Percentiles rank a stretch among this genome's conserved stretches.
phyloP scores from a whole-genome alignment of 2,329 filamentous ascomycete genomes.

The Arthrobotrys sphaeroides region DNA sequence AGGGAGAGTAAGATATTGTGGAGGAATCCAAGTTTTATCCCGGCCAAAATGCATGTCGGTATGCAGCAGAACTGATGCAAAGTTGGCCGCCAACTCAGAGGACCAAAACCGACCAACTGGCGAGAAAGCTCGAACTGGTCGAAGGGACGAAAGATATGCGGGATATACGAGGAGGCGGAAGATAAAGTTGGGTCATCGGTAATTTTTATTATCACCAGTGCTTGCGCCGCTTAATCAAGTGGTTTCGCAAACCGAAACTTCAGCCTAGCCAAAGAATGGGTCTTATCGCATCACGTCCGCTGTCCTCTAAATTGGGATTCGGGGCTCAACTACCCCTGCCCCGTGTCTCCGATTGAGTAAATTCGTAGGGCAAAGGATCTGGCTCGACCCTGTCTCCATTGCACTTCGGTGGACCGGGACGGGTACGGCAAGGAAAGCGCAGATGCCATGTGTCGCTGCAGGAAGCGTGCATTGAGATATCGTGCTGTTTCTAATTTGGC shows the following conservation, averaged over 20 bases:
- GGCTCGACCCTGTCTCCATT: conserved; percentile 32
- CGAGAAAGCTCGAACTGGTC: conserved; percentile 52
- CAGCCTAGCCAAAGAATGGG: conserved; percentile 48
- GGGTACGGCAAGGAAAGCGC: conserved; percentile 44
- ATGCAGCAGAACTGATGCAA: conserved; percentile 50
- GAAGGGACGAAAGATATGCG: conserved; percentile 51
- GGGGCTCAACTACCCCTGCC: conserved; percentile 28
- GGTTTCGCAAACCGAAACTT: conserved; percentile 44
- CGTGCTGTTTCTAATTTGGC: conserved; percentile 37
- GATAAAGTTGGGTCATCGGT: conserved; percentile 46
- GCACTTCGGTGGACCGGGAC: conserved; percentile 47
- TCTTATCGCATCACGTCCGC: conserved; percentile 41
- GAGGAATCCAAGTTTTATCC: conserved; percentile 52
- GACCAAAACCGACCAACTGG: conserved; percentile 34
- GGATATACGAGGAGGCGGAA: conserved; percentile 49
- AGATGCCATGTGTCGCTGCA: conserved; percentile 54
- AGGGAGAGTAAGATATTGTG: conserved; percentile 37
- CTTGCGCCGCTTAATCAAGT: conserved; percentile 40
- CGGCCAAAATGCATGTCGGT: conserved; percentile 49
- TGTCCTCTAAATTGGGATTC: conserved; percentile 35
- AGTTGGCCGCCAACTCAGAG: conserved; percentile 49
- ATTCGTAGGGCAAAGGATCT: conserved; percentile 38
- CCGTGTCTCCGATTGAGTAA: conserved; percentile 39
- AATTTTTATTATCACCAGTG: conserved; percentile 49
- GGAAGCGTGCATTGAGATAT: conserved; percentile 44